phyloP scores from a whole-genome alignment of 2,329 filamentous ascomycete genomes.

The Nothophoma quercina region DNA sequence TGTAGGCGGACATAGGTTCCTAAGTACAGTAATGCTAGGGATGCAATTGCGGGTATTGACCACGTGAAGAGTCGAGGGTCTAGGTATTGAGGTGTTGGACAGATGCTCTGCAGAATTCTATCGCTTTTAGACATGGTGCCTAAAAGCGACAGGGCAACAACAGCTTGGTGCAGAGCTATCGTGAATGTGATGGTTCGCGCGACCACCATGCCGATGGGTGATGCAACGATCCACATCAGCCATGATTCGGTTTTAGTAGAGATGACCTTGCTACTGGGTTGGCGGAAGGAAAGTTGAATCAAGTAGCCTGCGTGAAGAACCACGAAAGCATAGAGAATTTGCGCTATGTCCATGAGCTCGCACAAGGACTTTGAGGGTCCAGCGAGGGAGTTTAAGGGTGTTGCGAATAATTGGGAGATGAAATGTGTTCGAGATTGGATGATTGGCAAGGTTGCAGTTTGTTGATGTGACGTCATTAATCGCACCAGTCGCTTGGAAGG shows the following conservation, averaged over 20 bases:
- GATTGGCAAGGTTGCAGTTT: background rate
- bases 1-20: slow-evolving; percentile 40
- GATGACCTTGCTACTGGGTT: slow-evolving; percentile 20
- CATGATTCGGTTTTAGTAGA: slow-evolving; percentile 14
- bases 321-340: slow-evolving; percentile 7
- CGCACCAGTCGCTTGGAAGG: too few relatives aligned
- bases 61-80: slow-evolving; percentile 15
- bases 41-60: background rate
- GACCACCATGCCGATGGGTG: slow-evolving; percentile 8
- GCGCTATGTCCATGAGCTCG: background rate
- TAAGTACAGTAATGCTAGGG: slow-evolving; percentile 7
- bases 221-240: slow-evolving; percentile 17
- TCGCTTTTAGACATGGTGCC: background rate
- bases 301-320: slow-evolving; percentile 20
- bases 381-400: background rate
- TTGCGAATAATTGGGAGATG: background rate
- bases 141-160: slow-evolving; percentile 7
- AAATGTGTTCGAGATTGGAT: background rate
- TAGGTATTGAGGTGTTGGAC: slow-evolving; percentile 14
- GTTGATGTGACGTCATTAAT: background rate
- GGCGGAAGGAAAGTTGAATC: slow-evolving; percentile 22
- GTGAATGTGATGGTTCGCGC: slow-evolving; percentile 4
- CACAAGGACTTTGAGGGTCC: background rate
- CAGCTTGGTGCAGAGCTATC: slow-evolving; percentile 10
- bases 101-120: background rate